Base-by-base conservation (phyloP, 495 filamentous ascomycete species). In the Neurospora tetrasperma region DNA sequence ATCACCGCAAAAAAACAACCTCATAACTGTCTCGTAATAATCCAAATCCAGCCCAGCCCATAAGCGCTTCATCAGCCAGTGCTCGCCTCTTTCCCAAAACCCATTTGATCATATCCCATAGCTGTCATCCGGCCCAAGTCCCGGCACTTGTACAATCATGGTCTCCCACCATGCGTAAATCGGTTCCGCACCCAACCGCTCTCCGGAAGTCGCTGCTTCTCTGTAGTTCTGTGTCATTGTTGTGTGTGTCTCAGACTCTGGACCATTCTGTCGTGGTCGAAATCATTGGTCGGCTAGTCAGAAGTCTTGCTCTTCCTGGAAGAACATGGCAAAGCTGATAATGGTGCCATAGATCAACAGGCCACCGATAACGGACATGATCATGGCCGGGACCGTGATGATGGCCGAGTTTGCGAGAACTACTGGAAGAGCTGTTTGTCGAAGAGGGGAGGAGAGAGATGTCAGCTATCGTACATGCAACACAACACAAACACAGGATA, bases 341-440 rank as follows among this genome's bases (percentile, higher is more conserved):
- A 99, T 97, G 16, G 96, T 99, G 42, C 93, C 94, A 81, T 99
- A 99, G 76, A 98, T 98, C 80, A 99, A 81, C 48, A 97, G 82
- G 59, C 96, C 96, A 27, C 96, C 96, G 70, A 96, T 82, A 76
- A 98, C 92, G 40, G 90, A 94, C 96, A 99, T 98, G 80, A 92
- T 83, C 93, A 97, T 97, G 41, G 96, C 96, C n/a, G 92, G 87
- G 48, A 90, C 79, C 70, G 87, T 76, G 75, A 99, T 98, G 54
- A 93, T 84, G 66, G 86, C 88, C 74, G 91, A 92, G 82, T 97
- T 96, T 18, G 93, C 94, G 40, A 99, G 88, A 54, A 97, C 83
- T 9, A 88, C 88, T n/a, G 96, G 96, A n/a, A 99, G 86, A 27
- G 96, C 96, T 98, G 74, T 42, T 40, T 31, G n/a, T 31, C 7